Evolutionary conservation across 2,329 filamentous ascomycete species (phyloP).

Genomic region (Diaporthe sp.): DNA sequence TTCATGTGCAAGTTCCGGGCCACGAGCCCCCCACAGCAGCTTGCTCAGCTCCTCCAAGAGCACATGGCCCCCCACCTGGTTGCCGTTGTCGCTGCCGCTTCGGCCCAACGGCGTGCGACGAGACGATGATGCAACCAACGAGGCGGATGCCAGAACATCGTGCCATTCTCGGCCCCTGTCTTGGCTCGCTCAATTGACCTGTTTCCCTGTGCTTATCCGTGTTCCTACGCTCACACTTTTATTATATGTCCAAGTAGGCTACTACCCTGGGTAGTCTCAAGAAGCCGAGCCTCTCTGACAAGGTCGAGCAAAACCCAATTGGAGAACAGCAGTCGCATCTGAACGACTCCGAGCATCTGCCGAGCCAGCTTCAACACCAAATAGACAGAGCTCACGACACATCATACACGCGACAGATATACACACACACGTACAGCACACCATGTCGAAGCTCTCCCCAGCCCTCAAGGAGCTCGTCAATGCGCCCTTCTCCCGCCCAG

Average conservation of each 20-base stretch:
- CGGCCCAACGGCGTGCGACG: slow-evolving; percentile 17
- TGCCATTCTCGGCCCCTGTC: slow-evolving; percentile 7
- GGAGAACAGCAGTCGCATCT: not conserved
- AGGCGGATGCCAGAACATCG: slow-evolving; percentile 18
- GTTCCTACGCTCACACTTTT: slow-evolving; percentile 22
- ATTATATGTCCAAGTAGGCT: slow-evolving; percentile 13
- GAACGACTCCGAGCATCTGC: not conserved
- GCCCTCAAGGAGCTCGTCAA: slow-evolving; percentile 82
- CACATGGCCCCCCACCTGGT: not conserved
- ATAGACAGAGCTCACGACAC: not conserved
- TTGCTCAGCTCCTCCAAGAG: not conserved
- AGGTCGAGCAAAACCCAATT: not conserved
- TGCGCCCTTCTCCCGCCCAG: slow-evolving; percentile 75
- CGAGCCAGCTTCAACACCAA: slow-evolving; percentile 1
- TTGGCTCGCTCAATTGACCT: slow-evolving; percentile 15
- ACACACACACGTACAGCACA: not conserved
- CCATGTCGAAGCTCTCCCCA: slow-evolving; percentile 72
- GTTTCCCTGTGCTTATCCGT: not conserved
- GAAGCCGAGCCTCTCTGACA: slow-evolving; percentile 1
- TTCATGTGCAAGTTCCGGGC: not conserved
- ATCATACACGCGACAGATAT: not conserved
- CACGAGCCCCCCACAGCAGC: not conserved
- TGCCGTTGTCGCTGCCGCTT: slow-evolving; percentile 9
- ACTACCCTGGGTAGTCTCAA: not conserved
- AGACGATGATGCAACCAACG: slow-evolving; percentile 2